A percentile compares a stretch with the other conserved stretches of the same genome.
Conservation (phyloP, 805 yeast species). For the Monosporozyma aerobia region DNA sequence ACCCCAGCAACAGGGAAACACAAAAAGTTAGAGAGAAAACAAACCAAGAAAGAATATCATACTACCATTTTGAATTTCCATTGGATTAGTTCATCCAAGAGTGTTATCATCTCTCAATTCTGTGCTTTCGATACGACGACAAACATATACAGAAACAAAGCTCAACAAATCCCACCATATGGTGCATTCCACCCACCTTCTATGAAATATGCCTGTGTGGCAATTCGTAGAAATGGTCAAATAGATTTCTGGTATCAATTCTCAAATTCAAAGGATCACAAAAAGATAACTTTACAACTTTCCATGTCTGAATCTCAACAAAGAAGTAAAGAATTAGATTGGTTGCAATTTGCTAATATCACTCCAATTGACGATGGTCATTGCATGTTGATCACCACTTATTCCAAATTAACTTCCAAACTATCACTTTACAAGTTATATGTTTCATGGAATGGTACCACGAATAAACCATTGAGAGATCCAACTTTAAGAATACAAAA, state of each 20-base stretch:
- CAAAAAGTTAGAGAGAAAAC: constrained; percentile 31
- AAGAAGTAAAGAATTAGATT: constrained; percentile 22
- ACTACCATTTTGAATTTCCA: constrained; percentile 35
- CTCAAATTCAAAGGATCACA: constrained; percentile 31
- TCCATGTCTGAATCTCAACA: constrained; percentile 13
- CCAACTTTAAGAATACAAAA: constrained; percentile 24
- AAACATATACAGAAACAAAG: constrained; percentile 23
- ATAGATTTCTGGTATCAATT: constrained; percentile 32
- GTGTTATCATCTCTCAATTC: constrained; percentile 25
- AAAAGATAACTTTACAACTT: constrained; percentile 27
- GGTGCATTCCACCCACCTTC: constrained; percentile 32
- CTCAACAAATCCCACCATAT: constrained; percentile 28
- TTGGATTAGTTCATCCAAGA: constrained; percentile 34
- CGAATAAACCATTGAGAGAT: constrained; percentile 21
- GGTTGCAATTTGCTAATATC: constrained; percentile 26
- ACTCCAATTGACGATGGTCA: constrained; percentile 29
- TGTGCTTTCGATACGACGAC: constrained; percentile 25
- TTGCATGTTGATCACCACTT: constrained; percentile 23
- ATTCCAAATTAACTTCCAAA: constrained; percentile 19
- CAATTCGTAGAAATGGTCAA: constrained; percentile 29
- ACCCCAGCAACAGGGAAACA: constrained; percentile 27
- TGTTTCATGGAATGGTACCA: constrained; percentile 27
- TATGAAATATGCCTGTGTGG: constrained; percentile 30
- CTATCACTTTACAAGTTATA: constrained; percentile 24
- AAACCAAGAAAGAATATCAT: constrained; percentile 30